These are phyloP conservation scores for Kwoniella heveanensis DNA, from an alignment of 768 basidiomycete species.

Conservation along the genomic window DNA sequence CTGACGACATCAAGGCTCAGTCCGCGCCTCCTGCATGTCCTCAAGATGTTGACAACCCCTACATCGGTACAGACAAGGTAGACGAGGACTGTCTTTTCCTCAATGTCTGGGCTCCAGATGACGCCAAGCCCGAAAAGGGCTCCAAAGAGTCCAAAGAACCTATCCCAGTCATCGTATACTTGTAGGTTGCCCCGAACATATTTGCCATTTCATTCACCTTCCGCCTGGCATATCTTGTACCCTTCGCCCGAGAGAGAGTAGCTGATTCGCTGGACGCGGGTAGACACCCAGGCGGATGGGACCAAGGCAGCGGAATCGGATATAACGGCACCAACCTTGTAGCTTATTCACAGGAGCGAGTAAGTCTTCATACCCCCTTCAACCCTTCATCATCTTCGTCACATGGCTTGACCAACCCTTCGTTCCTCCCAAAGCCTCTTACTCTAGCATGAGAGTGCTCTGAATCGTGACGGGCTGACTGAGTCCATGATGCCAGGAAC, in stretches of 20 bases:
- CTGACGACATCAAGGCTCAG: slow-evolving; percentile 35
- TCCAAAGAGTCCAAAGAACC: slow-evolving; percentile 30
- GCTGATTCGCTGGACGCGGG: slow-evolving; percentile 45
- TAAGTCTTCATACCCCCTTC: slow-evolving; percentile 1
- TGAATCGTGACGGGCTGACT: no score
- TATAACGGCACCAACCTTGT: slow-evolving; percentile 54
- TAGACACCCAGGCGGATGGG: slow-evolving; percentile 51
- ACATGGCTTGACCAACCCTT: no score
- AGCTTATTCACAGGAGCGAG: slow-evolving; percentile 28
- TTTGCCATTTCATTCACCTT: not conserved
- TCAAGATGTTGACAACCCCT: slow-evolving; percentile 27
- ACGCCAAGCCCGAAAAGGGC: slow-evolving; percentile 28
- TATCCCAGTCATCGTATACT: slow-evolving; percentile 61
- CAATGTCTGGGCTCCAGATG: slow-evolving; percentile 60
- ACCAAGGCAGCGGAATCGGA: slow-evolving; percentile 22
- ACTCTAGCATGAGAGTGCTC: not conserved
- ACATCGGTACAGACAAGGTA: slow-evolving; percentile 3
- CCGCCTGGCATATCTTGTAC: no score
- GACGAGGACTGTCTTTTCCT: slow-evolving; percentile 62
- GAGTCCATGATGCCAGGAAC: no score
- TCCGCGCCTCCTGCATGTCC: slow-evolving; percentile 45
- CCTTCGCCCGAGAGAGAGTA: not conserved
- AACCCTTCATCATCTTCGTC: not conserved
- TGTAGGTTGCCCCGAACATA: slow-evolving; percentile 26
- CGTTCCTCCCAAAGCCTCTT: no score